These are phyloP conservation scores for Reutealis trisperma DNA, from an alignment of 345 rosid species.

Conservation along the genomic window DNA sequence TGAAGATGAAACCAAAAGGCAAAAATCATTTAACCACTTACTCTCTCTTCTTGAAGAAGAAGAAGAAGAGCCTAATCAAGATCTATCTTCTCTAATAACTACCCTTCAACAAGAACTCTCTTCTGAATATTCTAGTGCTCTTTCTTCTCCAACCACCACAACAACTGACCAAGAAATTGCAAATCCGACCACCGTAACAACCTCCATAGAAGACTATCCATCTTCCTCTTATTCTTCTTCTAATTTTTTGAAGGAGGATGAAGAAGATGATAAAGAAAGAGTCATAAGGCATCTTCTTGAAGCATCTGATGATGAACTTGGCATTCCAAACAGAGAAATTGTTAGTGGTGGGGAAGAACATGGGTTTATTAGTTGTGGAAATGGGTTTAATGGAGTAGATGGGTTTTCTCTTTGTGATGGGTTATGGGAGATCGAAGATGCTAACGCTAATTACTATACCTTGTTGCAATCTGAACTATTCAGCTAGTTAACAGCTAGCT, in stretches of 20 bases:
- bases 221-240: constrained; percentile 29
- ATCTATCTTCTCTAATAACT: constrained; percentile 53
- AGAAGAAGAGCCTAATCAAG: constrained; percentile 46
- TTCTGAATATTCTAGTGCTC: constrained; percentile 13
- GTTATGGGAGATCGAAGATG: constrained; percentile 81
- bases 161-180: constrained; percentile 20
- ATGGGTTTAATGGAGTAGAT: constrained; percentile 2
- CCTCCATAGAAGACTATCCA: constrained; percentile 21
- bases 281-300: constrained; percentile 77
- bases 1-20: constrained; percentile 47
- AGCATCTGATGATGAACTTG: constrained; percentile 92
- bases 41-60: constrained; percentile 53
- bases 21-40: constrained; percentile 45
- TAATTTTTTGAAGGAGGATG: constrained; percentile 18
- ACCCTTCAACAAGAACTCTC: constrained; percentile 55
- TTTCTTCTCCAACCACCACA: neutral
- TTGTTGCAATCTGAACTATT: constrained; percentile 64
- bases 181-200: neutral
- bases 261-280: constrained; percentile 44
- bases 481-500: constrained; percentile 33
- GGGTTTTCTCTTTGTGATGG: constrained; percentile 43
- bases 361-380: neutral
- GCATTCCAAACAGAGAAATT: constrained; percentile 54
- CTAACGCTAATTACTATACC: constrained; percentile 61
- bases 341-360: constrained; percentile 19